These are phyloP conservation scores for Daedaleopsis nitida DNA, from an alignment of 768 basidiomycete genomes.

Conservation along the genomic window DNA sequence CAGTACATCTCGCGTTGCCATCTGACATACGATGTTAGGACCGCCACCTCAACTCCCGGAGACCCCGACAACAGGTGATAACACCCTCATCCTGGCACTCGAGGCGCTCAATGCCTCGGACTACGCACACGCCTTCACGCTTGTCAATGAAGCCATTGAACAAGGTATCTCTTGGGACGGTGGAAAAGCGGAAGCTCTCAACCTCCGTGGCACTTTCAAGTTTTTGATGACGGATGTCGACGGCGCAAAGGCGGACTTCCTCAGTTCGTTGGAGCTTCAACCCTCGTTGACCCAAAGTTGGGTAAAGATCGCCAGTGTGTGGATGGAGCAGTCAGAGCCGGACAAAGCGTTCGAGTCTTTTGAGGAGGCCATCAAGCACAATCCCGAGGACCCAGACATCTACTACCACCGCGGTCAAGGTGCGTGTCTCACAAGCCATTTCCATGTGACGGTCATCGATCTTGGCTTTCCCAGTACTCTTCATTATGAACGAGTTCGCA, in stretches of 20 bases:
- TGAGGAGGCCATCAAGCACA: conserved; percentile 81
- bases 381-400: conserved; percentile 88
- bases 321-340: conserved; percentile 93
- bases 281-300: conserved; percentile 81
- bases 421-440: conserved; percentile 31
- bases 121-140: conserved; percentile 76
- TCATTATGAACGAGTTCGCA: conserved; percentile 89
- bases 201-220: conserved; percentile 96
- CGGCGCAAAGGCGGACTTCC: conserved; percentile 82
- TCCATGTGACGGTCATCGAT: not conserved
- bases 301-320: conserved; percentile 95
- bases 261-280: conserved; percentile 68
- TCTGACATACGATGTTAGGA: conserved; percentile 39
- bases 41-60: conserved; percentile 73
- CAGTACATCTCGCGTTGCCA: no score
- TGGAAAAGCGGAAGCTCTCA: conserved; percentile 85
- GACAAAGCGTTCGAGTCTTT: conserved; percentile 87
- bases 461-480: conserved; percentile 61
- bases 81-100: conserved; percentile 77
- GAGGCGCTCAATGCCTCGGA: conserved; percentile 84
- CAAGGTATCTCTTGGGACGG: conserved; percentile 80
- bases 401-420: conserved; percentile 99
- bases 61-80: conserved; percentile 75
- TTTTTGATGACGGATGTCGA: conserved; percentile 86
- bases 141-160: conserved; percentile 83